Conservation (phyloP, 305 asterid genomes). For the Solanum hybrid region DNA sequence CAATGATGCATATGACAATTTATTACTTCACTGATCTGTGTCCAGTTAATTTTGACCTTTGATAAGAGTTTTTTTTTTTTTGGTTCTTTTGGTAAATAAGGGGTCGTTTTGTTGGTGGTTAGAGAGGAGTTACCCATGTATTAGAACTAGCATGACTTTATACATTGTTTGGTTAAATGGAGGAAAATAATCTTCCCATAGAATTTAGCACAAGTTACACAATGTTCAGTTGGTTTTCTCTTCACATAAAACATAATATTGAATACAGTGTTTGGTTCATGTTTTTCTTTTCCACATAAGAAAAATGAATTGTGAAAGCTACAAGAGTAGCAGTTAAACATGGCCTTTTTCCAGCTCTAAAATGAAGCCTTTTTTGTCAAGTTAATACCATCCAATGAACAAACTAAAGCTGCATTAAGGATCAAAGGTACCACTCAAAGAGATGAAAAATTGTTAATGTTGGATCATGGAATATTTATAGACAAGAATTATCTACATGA, state of each 20-base stretch:
- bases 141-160: background rate
- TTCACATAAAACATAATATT: background rate
- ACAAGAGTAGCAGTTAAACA: background rate
- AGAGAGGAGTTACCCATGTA: background rate
- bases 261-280: background rate
- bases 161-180: background rate
- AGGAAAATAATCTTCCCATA: background rate
- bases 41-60: background rate
- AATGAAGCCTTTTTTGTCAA: background rate
- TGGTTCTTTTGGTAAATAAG: background rate
- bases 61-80: background rate
- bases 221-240: background rate
- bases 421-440: background rate
- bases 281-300: background rate
- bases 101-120: background rate
- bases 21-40: background rate
- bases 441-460: background rate
- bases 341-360: background rate
- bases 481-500: background rate
- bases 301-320: background rate
- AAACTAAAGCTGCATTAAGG: background rate
- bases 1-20: background rate
- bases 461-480: background rate
- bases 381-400: background rate
- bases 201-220: background rate